Percentiles rank a stretch among this genome's conserved stretches.
Conservation (phyloP, 1,284 basidiomycete genomes). For the Pseudozyma tsukubaensis region DNA sequence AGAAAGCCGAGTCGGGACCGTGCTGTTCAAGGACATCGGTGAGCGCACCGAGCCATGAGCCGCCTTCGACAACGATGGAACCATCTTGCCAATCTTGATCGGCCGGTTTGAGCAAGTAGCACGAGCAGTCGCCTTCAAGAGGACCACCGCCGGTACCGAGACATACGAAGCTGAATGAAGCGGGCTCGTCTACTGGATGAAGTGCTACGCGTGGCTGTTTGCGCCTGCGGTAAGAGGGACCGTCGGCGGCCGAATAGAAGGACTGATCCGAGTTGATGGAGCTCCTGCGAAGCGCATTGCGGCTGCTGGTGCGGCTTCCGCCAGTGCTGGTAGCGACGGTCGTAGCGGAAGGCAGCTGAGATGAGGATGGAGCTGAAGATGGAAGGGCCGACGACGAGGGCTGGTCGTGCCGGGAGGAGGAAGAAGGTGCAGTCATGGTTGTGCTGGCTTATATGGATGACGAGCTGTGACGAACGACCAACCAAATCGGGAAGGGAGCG, state of each 20-base stretch:
- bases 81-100: slow-evolving; percentile 65
- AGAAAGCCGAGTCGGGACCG: slow-evolving; percentile 55
- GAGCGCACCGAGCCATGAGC: slow-evolving; percentile 65
- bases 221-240: slow-evolving; percentile 26
- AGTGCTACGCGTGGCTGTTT: slow-evolving; percentile 42
- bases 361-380: slow-evolving; percentile 10
- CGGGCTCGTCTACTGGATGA: slow-evolving; percentile 39
- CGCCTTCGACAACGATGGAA: slow-evolving; percentile 68
- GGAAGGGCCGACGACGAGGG: slow-evolving; percentile 4
- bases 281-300: slow-evolving; percentile 14
- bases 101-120: slow-evolving; percentile 69
- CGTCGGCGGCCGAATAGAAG: slow-evolving; percentile 43
- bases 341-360: neutral
- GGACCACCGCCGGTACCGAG: slow-evolving; percentile 71
- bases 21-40: slow-evolving; percentile 57
- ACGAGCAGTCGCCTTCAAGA: slow-evolving; percentile 69
- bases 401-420: slow-evolving; percentile 15
- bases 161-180: slow-evolving; percentile 64
- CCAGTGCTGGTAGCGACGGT: neutral
- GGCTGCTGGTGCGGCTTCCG: slow-evolving; percentile 13
- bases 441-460: neutral
- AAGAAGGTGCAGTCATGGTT: slow-evolving; percentile 13
- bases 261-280: slow-evolving; percentile 40
- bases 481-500: neutral
- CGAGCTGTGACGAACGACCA: neutral